These are phyloP conservation scores for Peronospora farinosa DNA, from an alignment of 352 stramenopile species.

Conservation along the genomic window DNA sequence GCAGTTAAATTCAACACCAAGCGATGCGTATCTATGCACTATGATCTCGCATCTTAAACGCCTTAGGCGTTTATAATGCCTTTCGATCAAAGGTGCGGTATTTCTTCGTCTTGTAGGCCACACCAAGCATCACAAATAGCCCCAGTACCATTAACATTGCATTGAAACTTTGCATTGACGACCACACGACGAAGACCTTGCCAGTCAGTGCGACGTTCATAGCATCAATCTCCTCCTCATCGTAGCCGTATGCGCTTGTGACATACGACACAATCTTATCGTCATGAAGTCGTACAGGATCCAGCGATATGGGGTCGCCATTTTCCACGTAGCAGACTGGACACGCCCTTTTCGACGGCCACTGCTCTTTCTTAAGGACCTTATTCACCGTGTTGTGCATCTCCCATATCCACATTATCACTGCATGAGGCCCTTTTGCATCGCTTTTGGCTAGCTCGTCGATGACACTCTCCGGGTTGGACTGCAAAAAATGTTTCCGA, in stretches of 20 bases:
- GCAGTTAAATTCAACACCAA: too few relatives aligned
- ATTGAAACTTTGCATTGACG: conserved; percentile 36
- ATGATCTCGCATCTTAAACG: conserved; percentile 19
- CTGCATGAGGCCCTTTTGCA: conserved; percentile 29
- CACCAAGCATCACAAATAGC: conserved; percentile 22
- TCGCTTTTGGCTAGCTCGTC: conserved; percentile 35
- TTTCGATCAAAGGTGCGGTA: conserved; percentile 17
- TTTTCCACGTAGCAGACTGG: conserved; percentile 56
- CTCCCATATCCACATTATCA: conserved; percentile 70
- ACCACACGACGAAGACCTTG: conserved; percentile 30
- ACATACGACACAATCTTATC: conserved; percentile 54
- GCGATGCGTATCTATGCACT: too few relatives aligned
- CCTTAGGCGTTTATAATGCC: background rate
- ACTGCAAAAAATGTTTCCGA: conserved; percentile 58
- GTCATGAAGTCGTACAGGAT: conserved; percentile 38
- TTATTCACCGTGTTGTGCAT: conserved; percentile 86
- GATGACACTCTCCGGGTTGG: conserved; percentile 60
- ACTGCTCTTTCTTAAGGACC: conserved; percentile 58
- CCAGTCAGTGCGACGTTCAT: conserved; percentile 48
- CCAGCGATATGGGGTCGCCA: conserved; percentile 39
- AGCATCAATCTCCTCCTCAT: conserved; percentile 40
- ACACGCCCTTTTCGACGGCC: conserved; percentile 49
- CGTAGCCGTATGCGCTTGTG: conserved; percentile 44
- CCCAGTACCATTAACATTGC: conserved; percentile 29
- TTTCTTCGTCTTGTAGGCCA: conserved; percentile 26